Conservation (phyloP, 805 yeast genomes). For the Sugiyamaella qingdaonensis region DNA sequence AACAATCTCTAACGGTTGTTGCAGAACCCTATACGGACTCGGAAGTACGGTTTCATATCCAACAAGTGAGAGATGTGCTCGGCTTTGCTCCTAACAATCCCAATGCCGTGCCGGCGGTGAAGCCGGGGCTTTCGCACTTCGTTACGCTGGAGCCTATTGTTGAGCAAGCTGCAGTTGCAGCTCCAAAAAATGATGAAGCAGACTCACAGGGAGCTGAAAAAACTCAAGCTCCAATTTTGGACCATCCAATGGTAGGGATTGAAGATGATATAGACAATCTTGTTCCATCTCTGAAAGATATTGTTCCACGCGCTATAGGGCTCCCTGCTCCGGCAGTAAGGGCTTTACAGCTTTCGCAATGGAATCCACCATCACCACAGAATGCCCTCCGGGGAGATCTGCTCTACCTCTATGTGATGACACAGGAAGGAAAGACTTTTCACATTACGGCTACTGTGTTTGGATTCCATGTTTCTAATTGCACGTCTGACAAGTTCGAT, state of each 20-base stretch:
- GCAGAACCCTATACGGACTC: slow-evolving; percentile 58
- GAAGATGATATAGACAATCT: slow-evolving; percentile 21
- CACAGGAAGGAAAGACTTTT: slow-evolving; percentile 75
- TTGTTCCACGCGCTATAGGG: background rate
- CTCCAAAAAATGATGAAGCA: slow-evolving; percentile 1
- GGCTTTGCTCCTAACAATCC: slow-evolving; percentile 41
- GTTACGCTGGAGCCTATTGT: slow-evolving; percentile 18
- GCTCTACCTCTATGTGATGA: slow-evolving; percentile 66
- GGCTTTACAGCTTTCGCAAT: slow-evolving; percentile 67
- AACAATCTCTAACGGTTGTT: slow-evolving; percentile 38
- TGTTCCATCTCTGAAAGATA: slow-evolving; percentile 18
- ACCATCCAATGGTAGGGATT: slow-evolving; percentile 19
- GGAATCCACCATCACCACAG: slow-evolving; percentile 79
- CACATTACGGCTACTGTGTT: slow-evolving; percentile 73
- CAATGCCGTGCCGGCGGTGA: slow-evolving; percentile 35
- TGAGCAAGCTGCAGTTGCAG: slow-evolving; percentile 10
- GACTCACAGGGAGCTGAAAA: slow-evolving; percentile 15
- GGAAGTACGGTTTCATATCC: slow-evolving; percentile 58
- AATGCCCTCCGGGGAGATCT: slow-evolving; percentile 70
- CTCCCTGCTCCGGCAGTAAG: slow-evolving; percentile 36
- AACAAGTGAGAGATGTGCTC: slow-evolving; percentile 58
- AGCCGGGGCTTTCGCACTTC: slow-evolving; percentile 50
- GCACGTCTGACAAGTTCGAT: slow-evolving; percentile 65
- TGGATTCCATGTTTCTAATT: slow-evolving; percentile 77
- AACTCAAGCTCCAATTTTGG: slow-evolving; percentile 7